Conservation (phyloP, 208 protist species). For the Vickermania ingenoplastis region DNA sequence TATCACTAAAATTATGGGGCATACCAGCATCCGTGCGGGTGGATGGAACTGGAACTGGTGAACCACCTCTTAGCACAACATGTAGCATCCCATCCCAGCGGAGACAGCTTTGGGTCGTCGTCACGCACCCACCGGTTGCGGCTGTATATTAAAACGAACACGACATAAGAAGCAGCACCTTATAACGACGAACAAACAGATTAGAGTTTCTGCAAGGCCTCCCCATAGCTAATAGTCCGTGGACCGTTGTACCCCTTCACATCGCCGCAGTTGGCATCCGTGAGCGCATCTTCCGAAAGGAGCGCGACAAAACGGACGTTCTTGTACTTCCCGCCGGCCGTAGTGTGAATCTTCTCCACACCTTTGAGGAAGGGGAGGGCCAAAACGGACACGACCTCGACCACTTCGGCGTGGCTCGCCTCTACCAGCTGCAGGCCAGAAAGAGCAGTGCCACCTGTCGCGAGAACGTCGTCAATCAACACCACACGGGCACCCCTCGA, state of each 20-base stretch:
- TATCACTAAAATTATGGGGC: too few species aligned
- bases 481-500: constrained; percentile 61
- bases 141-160: neutral
- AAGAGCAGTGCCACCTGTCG: constrained; percentile 83
- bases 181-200: too few species aligned
- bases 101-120: too few species aligned
- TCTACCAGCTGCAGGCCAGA: constrained; percentile 86
- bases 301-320: constrained; percentile 59
- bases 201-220: constrained; percentile 19
- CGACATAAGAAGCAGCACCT: too few species aligned
- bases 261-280: constrained; percentile 77
- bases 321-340: constrained; percentile 51
- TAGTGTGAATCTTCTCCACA: constrained; percentile 58
- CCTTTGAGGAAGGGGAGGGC: constrained; percentile 53
- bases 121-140: neutral
- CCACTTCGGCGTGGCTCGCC: constrained; percentile 46
- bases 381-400: constrained; percentile 65
- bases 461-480: constrained; percentile 88
- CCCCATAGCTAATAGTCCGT: constrained; percentile 52
- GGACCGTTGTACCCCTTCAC: constrained; percentile 37
- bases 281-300: constrained; percentile 40
- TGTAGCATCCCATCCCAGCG: too few species aligned
- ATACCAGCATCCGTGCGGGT: too few species aligned
- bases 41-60: too few species aligned
- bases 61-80: too few species aligned